A percentile compares a stretch with the other conserved stretches of the same genome.
Conservation (phyloP, 495 filamentous ascomycete genomes). For the Aspergillus taichungensis region DNA sequence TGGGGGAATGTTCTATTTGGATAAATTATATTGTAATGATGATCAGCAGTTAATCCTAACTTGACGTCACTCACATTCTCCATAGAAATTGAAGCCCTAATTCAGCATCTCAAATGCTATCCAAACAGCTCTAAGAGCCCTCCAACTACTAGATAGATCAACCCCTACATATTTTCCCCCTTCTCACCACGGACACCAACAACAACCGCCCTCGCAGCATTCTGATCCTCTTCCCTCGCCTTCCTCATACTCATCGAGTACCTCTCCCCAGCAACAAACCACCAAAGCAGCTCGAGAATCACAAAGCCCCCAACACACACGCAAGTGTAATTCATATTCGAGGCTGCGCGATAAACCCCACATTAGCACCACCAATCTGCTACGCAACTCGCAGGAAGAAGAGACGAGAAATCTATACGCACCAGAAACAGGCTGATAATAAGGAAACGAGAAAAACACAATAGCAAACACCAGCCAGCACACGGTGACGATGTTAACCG, state of each 20-base stretch:
- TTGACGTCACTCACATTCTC: no score
- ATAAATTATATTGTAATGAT: no score
- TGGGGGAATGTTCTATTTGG: not conserved
- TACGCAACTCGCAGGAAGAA: not conserved
- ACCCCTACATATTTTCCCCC: no score
- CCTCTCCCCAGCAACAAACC: conserved; percentile 27
- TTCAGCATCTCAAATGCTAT: no score
- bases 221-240: conserved; percentile 15
- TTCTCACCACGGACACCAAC: conserved; percentile 2
- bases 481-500: conserved; percentile 26
- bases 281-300: conserved; percentile 31
- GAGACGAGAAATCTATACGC: conserved; percentile 2
- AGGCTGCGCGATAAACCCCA: conserved; percentile 14
- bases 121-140: no score
- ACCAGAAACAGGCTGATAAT: conserved; percentile 40
- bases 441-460: conserved; percentile 69
- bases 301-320: conserved; percentile 53
- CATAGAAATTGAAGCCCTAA: no score
- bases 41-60: no score
- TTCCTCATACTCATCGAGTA: conserved; percentile 24
- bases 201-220: not conserved
- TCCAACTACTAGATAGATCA: no score
- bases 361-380: not conserved
- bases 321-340: conserved; percentile 65
- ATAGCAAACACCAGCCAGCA: conserved; percentile 35